phyloP scores from a whole-genome alignment of 192 early-diverging fungal species.

The Coemansia sp. region DNA sequence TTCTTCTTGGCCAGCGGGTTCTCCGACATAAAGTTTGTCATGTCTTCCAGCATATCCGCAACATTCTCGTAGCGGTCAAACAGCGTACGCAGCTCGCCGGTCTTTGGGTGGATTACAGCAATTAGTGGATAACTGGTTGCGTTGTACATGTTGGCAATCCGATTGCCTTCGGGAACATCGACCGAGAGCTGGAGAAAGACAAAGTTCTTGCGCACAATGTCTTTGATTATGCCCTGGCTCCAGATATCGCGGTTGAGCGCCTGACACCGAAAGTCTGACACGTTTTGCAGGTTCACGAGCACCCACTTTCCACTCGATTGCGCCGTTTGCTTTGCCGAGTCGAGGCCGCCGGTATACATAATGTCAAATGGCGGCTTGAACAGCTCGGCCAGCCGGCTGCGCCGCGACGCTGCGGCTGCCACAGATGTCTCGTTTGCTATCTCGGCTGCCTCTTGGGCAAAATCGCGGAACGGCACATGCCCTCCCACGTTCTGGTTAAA shows the following conservation, averaged over 20 bases:
- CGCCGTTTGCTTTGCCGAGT: slow-evolving; percentile 67
- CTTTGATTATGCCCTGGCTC: slow-evolving; percentile 76
- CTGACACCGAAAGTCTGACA: slow-evolving; percentile 83
- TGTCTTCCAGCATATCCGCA: slow-evolving; percentile 72
- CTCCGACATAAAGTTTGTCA: slow-evolving; percentile 57
- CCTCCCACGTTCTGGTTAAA: slow-evolving; percentile 46
- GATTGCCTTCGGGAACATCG: slow-evolving; percentile 67
- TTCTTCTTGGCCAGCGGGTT: slow-evolving; percentile 23
- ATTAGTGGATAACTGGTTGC: slow-evolving; percentile 76
- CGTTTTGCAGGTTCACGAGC: slow-evolving; percentile 83
- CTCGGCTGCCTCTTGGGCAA: slow-evolving; percentile 63
- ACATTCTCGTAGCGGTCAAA: slow-evolving; percentile 62
- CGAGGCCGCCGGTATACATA: slow-evolving; percentile 75
- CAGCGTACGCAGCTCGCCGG: slow-evolving; percentile 78
- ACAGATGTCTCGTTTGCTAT: slow-evolving; percentile 43
- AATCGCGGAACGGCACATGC: slow-evolving; percentile 65
- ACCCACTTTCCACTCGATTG: slow-evolving; percentile 72
- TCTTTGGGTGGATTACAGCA: slow-evolving; percentile 85
- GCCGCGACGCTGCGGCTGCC: slow-evolving; percentile 33
- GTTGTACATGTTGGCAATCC: slow-evolving; percentile 74
- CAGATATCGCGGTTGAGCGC: slow-evolving; percentile 92
- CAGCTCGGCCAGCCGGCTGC: slow-evolving; percentile 69
- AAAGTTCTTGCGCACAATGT: slow-evolving; percentile 76
- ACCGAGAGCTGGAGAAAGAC: slow-evolving; percentile 77
- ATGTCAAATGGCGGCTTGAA: slow-evolving; percentile 88